A percentile compares a stretch with the other conserved stretches of the same genome.
Conservation (phyloP, 1,139 yeast species). For the Starmera stellimalicola region DNA sequence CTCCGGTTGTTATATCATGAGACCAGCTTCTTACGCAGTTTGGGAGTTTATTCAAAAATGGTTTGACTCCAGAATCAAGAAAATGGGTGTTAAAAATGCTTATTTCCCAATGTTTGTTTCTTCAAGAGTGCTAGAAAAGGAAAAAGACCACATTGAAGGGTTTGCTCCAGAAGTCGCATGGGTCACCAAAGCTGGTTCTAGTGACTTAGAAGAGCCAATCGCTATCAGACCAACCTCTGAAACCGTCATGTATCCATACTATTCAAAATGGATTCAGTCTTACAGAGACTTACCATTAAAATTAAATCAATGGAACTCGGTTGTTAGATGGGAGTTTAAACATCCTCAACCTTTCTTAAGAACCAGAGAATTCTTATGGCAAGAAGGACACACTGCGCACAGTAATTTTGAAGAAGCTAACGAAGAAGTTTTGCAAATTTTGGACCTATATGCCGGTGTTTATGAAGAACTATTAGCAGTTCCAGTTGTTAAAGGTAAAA, state of each 20-base stretch:
- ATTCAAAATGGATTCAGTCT: constrained; percentile 97
- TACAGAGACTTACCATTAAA: constrained; percentile 96
- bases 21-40: constrained; percentile 89
- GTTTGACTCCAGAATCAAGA: constrained; percentile 75
- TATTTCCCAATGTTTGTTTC: constrained; percentile 99
- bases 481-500: constrained; percentile 90
- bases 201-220: constrained; percentile 94
- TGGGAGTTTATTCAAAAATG: constrained; percentile 93
- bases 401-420: constrained; percentile 73
- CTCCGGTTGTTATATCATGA: constrained; percentile 95
- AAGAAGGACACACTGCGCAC: constrained; percentile 99
- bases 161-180: constrained; percentile 99
- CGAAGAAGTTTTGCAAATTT: constrained; percentile 75
- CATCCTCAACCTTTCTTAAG: constrained; percentile 99
- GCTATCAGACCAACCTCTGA: constrained; percentile 99
- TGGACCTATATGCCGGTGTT: constrained; percentile 76
- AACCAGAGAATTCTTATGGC: constrained; percentile 99
- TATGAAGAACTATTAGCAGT: constrained; percentile 93
- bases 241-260: constrained; percentile 99
- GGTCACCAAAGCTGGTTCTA: constrained; percentile 94
- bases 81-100: constrained; percentile 86
- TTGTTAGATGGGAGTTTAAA: constrained; percentile 99
- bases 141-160: constrained; percentile 98
- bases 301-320: constrained; percentile 98
- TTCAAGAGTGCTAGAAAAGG: constrained; percentile 83